These are phyloP conservation scores for Jasminum sambac DNA, from an alignment of 257 asterid genomes.

Conservation along the genomic window DNA sequence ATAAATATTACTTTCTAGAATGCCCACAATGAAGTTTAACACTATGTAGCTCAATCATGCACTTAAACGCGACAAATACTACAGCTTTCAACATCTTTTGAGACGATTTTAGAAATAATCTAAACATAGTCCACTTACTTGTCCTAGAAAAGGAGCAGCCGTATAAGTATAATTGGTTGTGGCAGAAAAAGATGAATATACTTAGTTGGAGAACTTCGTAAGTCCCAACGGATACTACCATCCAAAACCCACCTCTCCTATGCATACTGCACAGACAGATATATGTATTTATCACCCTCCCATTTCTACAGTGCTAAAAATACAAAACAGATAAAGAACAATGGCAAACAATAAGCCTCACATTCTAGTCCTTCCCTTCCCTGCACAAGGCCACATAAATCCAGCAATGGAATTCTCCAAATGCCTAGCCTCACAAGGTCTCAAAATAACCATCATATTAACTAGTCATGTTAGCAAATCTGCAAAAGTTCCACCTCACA, in stretches of 20 bases:
- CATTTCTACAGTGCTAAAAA: neutral
- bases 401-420: conserved; percentile 44
- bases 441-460: conserved; percentile 30
- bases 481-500: neutral
- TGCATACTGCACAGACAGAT: too few species aligned
- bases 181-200: too few species aligned
- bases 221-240: neutral
- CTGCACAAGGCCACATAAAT: conserved; percentile 42
- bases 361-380: conserved; percentile 38
- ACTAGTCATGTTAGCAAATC: neutral
- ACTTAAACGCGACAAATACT: too few species aligned
- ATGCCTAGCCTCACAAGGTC: conserved; percentile 31
- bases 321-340: neutral
- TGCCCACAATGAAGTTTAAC: too few species aligned
- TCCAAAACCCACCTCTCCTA: neutral
- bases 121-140: neutral
- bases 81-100: too few species aligned
- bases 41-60: too few species aligned
- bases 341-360: conserved; percentile 18
- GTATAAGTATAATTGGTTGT: neutral
- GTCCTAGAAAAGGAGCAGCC: neutral
- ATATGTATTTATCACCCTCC: neutral
- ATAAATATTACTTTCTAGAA: too few species aligned
- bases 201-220: neutral
- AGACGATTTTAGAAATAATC: neutral